Evolutionary conservation across 2,329 filamentous ascomycete species (phyloP), one percentile per base, ranked within the genome.

Genomic region (Ascochyta fabae): DNA sequence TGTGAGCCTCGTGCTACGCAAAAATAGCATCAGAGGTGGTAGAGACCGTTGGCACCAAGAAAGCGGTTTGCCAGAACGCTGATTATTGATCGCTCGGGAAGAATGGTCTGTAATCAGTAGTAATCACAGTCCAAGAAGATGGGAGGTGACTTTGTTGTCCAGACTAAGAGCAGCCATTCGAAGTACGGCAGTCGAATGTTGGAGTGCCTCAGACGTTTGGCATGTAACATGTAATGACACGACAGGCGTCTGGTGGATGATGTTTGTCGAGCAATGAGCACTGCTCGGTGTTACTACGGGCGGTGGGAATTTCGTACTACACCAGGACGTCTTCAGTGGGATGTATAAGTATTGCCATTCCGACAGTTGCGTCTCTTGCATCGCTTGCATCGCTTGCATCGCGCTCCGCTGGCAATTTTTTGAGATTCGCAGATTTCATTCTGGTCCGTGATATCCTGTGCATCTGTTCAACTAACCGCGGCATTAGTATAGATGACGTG

Each of bases 41-140:
- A 50, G 29, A 50, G 47, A 26, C 53, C 38, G 53, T 50, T 47
- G 42, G 42, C 24, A 39, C 27, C 41, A 34, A 36, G 42, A 15
- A 19, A 42, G 4, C n/a, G 41, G 47, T 34, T 19, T 35, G 39
- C 13, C 29, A 42, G 23, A n/a, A 22, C 4, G 31, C 24, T 15
- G 29, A 10, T 12, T 10, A 10, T 12, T 10, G 7, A 13, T 22
- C 9, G 22, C 23, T 23, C 26, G n/a, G 16, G 6, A 34, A 13
- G 6, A n/a, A n/a, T 34, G 31, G 19, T 19, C 19, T 19, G 19
- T 19, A 19, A 19, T 19, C 19, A 16, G 4, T 8, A 6, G 15
- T 16, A 35, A 8, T n/a, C 6, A 16, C 7, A 16, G 8, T 35
- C 33, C 33, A 16, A 9, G 6, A 35, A 4, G n/a, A 19, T 19